Percentiles rank a stretch among this genome's conserved stretches.
These are phyloP conservation scores for Cyphellophora europaea DNA, from an alignment of 2,329 filamentous ascomycete species.

Conservation along the genomic window DNA sequence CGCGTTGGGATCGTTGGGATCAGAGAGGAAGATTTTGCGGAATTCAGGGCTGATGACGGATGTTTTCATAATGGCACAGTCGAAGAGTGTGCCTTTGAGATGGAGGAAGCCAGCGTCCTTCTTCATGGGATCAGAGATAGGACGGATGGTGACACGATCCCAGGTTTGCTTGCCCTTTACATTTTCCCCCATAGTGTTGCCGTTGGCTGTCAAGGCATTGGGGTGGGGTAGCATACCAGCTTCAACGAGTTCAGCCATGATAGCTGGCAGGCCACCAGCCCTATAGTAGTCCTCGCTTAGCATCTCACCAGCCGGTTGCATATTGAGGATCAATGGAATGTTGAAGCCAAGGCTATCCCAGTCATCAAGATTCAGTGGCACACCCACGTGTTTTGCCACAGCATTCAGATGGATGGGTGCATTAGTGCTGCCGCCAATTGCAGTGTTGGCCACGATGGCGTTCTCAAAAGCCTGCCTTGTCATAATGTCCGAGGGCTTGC, in stretches of 20 bases:
- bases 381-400: slow-evolving; percentile 45
- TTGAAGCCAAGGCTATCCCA: slow-evolving; percentile 44
- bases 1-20: slow-evolving; percentile 37
- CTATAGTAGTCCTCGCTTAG: slow-evolving; percentile 46
- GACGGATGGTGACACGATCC: slow-evolving; percentile 39
- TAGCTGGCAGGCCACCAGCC: slow-evolving; percentile 43
- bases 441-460: slow-evolving; percentile 44
- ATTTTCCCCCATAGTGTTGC: slow-evolving; percentile 36
- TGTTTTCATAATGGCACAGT: slow-evolving; percentile 46
- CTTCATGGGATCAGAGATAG: slow-evolving; percentile 38
- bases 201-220: slow-evolving; percentile 37
- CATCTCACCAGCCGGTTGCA: slow-evolving; percentile 46
- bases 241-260: slow-evolving; percentile 45
- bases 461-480: slow-evolving; percentile 48
- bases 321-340: slow-evolving; percentile 44
- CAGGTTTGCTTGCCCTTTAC: slow-evolving; percentile 36
- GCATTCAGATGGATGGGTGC: slow-evolving; percentile 48
- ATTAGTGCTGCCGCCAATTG: slow-evolving; percentile 49
- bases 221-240: slow-evolving; percentile 35
- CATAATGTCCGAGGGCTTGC: slow-evolving; percentile 46
- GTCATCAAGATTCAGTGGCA: slow-evolving; percentile 42
- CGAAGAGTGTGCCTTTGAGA: slow-evolving; percentile 38
- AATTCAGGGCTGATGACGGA: slow-evolving; percentile 41
- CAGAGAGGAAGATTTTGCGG: slow-evolving; percentile 33
- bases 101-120: slow-evolving; percentile 43